Base-by-base conservation (phyloP, 2,329 filamentous ascomycete species). In the Ceratocystis lukuohia region DNA sequence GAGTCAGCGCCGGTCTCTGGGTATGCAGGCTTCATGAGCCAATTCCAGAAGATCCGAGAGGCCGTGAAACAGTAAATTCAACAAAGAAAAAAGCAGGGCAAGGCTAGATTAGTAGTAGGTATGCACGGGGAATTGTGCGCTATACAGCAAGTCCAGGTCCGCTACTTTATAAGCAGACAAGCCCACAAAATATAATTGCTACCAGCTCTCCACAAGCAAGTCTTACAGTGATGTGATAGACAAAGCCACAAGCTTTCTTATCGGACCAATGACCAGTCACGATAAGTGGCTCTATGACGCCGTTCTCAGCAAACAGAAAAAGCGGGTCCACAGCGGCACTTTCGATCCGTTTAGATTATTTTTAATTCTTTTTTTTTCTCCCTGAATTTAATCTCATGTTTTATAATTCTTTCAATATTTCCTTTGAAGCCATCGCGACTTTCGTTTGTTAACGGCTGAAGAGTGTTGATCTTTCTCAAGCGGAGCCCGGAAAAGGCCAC, bases 11-110 rank as follows among this genome's bases (percentile, higher is more conserved):
- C 76, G 2, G 75, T 77, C 64, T 74, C 77, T n/a, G 66, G 64
- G 2, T 68, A 66, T 0, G 79, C 80, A 0, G 82, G 81, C 0
- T 85, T 86, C 65, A 84, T 86, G 70, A 85, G 80, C 73, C 84
- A 86, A 73, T 74, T 85, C 68, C 83, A 85, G 73, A 84, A 83
- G 74, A 77, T 86, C 67, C 78, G 83, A 64, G 79, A 77, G 50
- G 82, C 82, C 1, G 66, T 67, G 7, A 67, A 67, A 41, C 66
- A 67, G 71, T 84, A 65, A 81, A 28, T 41, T 41, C 37, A 41
- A 12, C 37, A 41, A 41, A 12, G 37, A 4, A 12, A 41, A 12
- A 41, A 15, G 10, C 37, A 41, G 37, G 10, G 8, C 37, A 41
- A 15, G 37, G 37, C 37, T 12, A 41, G 10, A 12, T 15, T 41